These are phyloP conservation scores for Scheffersomyces illinoinensis DNA, from an alignment of 1,139 yeast genomes.

Conservation along the genomic window DNA sequence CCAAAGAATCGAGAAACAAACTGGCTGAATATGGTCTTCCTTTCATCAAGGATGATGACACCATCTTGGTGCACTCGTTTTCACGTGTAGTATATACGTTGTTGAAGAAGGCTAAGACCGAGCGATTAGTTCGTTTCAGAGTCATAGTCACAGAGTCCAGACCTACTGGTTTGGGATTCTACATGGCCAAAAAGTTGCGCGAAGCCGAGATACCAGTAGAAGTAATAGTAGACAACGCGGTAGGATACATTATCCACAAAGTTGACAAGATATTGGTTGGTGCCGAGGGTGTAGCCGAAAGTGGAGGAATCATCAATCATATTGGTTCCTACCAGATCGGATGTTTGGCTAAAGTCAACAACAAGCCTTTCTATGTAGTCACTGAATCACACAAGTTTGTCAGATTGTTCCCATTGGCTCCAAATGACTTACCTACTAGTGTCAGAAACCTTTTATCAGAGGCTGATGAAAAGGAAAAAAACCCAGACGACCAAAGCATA, in stretches of 20 bases:
- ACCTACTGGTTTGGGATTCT: constrained; percentile 78
- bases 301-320: constrained; percentile 96
- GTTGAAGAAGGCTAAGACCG: constrained; percentile 69
- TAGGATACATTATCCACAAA: constrained; percentile 87
- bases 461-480: constrained; percentile 22
- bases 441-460: constrained; percentile 28
- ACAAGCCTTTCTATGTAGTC: constrained; percentile 92
- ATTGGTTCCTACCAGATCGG: constrained; percentile 96
- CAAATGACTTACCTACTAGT: constrained; percentile 83
- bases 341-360: constrained; percentile 84
- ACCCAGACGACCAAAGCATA: constrained; percentile 26
- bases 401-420: constrained; percentile 90
- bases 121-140: constrained; percentile 74
- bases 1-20: constrained; percentile 84
- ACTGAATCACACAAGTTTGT: constrained; percentile 97
- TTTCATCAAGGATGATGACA: constrained; percentile 91
- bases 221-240: constrained; percentile 85
- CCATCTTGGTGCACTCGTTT: constrained; percentile 84
- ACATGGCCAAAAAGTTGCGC: constrained; percentile 69
- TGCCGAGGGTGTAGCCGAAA: constrained; percentile 98
- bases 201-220: constrained; percentile 88
- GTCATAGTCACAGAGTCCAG: constrained; percentile 93
- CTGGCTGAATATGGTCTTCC: constrained; percentile 88
- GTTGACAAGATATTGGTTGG: constrained; percentile 95
- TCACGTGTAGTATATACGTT: constrained; percentile 88